Evolutionary conservation across 1,284 basidiomycete species (phyloP), one percentile per base, ranked within the genome.

Genomic region (Baeospora myosura): DNA sequence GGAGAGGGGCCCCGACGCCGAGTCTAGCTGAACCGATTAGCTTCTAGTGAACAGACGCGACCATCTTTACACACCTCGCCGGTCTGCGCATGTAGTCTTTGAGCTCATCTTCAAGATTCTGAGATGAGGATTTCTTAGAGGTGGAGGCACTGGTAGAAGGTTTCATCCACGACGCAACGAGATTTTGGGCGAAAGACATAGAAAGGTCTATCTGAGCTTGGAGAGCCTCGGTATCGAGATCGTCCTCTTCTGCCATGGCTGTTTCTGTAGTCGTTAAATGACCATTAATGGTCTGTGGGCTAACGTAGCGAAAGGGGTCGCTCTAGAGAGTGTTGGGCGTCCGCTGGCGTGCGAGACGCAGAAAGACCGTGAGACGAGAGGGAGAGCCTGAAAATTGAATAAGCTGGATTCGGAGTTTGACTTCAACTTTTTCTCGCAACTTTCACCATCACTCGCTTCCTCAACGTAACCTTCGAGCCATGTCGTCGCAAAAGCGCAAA

Each of bases 191-290:
- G 57, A 81, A 76, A 3, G 84, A 77, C 74, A 88, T 74, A n/a
- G 84, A 77, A 53, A 84, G 65, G 60, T 88, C 81, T 44, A 87
- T 76, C 58, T 82, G 78, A 21, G 83, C 82, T 55, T 87, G 84
- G 25, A 88, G 65, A 26, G 71, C 63, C 52, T 84, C 79, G 30
- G 68, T 51, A 54, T 84, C 78, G 41, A 84, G 65, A 34, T 72
- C 69, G 45, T 78, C 73, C 42, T 68, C 63, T 39, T 65, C 59
- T 10, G 43, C 40, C 51, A 52, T 54, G 42, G n/a, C 34, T 12
- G 21, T n/a, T n/a, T n/a, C n/a, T n/a, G n/a, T n/a, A n/a, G n/a
- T n/a, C n/a, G n/a, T n/a, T n/a, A n/a, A n/a, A n/a, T n/a, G n/a
- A n/a, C n/a, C n/a, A n/a, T n/a, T n/a, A n/a, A n/a, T n/a, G n/a